phyloP scores from a whole-genome alignment of 495 filamentous ascomycete species.

The Chaetomidium leptoderma region DNA sequence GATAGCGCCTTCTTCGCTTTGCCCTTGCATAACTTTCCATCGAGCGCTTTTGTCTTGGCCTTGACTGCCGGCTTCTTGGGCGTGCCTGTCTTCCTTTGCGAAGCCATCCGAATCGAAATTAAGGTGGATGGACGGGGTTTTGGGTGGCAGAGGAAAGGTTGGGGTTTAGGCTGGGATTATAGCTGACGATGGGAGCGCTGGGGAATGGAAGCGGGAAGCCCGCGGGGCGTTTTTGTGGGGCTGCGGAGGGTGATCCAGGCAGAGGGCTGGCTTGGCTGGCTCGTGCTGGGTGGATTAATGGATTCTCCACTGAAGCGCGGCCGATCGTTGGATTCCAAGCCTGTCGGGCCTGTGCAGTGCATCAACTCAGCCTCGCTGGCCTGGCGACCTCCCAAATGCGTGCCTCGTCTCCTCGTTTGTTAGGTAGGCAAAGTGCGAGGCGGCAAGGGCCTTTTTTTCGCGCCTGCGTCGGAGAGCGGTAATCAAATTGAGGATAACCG shows the following conservation, averaged over 20 bases:
- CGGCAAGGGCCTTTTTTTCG: background rate
- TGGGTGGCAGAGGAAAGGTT: background rate
- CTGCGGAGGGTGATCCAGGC: background rate
- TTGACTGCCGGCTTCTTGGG: constrained; percentile 16
- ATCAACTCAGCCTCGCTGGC: background rate
- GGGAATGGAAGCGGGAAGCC: background rate
- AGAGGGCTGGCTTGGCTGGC: no score
- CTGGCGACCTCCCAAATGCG: background rate
- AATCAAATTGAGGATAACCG: background rate
- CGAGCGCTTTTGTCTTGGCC: constrained; percentile 10
- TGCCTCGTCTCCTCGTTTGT: background rate
- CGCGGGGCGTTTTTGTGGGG: constrained; percentile 12
- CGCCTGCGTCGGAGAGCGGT: background rate
- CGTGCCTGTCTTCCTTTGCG: constrained; percentile 5
- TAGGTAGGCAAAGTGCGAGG: background rate
- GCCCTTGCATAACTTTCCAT: constrained; percentile 12
- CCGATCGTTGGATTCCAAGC: background rate
- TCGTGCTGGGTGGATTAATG: constrained; percentile 4
- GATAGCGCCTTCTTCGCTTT: constrained; percentile 8
- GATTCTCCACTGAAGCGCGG: background rate
- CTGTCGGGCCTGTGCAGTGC: background rate
- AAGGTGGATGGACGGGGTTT: background rate
- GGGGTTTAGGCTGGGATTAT: constrained; percentile 7
- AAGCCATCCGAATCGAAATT: constrained; percentile 9
- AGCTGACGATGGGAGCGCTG: background rate